Conservation (phyloP, 495 filamentous ascomycete genomes). For the Glutinoglossum americanum region DNA sequence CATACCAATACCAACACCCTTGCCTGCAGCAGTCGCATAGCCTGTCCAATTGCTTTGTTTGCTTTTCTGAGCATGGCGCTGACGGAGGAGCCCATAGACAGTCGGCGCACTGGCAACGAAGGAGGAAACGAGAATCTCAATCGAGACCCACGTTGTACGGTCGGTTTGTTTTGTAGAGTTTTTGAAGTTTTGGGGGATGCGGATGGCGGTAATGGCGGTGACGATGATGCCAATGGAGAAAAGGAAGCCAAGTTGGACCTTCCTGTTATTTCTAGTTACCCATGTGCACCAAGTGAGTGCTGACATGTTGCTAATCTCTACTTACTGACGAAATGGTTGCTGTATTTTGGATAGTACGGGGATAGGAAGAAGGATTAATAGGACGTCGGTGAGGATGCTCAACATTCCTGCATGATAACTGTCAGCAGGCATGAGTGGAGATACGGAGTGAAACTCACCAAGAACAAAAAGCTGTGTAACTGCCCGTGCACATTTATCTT, state of each 20-base stretch:
- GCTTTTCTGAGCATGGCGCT: neutral
- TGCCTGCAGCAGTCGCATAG: too few species aligned
- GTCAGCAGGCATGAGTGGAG: too few species aligned
- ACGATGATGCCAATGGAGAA: constrained; percentile 24
- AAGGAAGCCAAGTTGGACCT: constrained; percentile 18
- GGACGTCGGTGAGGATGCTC: constrained; percentile 23
- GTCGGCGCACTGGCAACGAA: constrained; percentile 25
- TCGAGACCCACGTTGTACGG: constrained; percentile 21
- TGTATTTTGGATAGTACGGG: constrained; percentile 19
- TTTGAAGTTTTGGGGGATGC: constrained; percentile 16
- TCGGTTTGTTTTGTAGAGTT: constrained; percentile 18
- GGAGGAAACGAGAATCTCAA: constrained; percentile 22
- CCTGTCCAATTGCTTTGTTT: neutral
- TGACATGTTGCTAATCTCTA: too few species aligned
- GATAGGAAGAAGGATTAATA: constrained; percentile 22
- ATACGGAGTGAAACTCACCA: neutral
- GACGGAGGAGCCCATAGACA: constrained; percentile 12
- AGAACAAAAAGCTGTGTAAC: constrained; percentile 20
- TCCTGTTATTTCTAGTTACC: constrained; percentile 7
- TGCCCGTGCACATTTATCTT: constrained; percentile 17
- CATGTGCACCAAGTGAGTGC: too few species aligned
- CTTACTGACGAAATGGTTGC: constrained; percentile 13
- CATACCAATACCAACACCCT: neutral
- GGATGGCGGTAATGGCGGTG: constrained; percentile 20
- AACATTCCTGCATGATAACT: constrained; percentile 7